A percentile compares a stretch with the other conserved stretches of the same genome.
Conservation (phyloP, 352 stramenopile genomes). For the Pythium sukuiense region DNA sequence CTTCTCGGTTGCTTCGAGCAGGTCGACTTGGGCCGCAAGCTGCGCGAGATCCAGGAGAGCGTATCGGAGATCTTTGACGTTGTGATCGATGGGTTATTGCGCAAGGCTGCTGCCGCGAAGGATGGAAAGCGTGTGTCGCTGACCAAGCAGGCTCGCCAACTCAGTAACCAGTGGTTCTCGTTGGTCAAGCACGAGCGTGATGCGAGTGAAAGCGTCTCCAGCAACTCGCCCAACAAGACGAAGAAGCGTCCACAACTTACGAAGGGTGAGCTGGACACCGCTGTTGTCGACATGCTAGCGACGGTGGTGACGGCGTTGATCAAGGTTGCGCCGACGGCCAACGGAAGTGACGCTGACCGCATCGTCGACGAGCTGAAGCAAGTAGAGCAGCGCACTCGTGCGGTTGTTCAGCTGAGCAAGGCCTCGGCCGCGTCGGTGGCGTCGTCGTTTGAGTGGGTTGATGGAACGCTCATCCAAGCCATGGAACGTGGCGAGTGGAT, state of each 20-base stretch:
- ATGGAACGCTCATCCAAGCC: constrained; percentile 97
- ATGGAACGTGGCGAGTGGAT: constrained; percentile 99
- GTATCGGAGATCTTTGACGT: constrained; percentile 29
- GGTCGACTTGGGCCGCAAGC: constrained; percentile 89
- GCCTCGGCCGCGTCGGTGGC: constrained; percentile 59
- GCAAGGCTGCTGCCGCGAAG: constrained; percentile 16
- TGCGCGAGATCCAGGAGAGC: constrained; percentile 64
- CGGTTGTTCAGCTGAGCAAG: constrained; percentile 59
- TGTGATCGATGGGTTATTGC: constrained; percentile 49
- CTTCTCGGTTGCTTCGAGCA: constrained; percentile 99
- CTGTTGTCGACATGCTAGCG: constrained; percentile 55
- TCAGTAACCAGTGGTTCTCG: constrained; percentile 34
- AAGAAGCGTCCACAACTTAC: constrained; percentile 49
- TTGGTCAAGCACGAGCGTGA: constrained; percentile 29
- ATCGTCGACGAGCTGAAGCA: constrained; percentile 5
- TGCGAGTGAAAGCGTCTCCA: constrained; percentile 13
- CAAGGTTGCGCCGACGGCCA: constrained; percentile 27
- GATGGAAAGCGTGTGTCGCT: constrained; percentile 11
- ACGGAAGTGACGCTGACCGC: background rate
- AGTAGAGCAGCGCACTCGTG: constrained; percentile 12
- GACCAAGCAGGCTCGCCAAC: constrained; percentile 31
- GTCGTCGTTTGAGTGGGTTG: constrained; percentile 97
- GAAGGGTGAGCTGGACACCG: constrained; percentile 68
- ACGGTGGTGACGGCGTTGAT: constrained; percentile 43
- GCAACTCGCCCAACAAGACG: constrained; percentile 1